phyloP scores from a whole-genome alignment of 805 yeast genomes.

The Ogataea angusta region DNA sequence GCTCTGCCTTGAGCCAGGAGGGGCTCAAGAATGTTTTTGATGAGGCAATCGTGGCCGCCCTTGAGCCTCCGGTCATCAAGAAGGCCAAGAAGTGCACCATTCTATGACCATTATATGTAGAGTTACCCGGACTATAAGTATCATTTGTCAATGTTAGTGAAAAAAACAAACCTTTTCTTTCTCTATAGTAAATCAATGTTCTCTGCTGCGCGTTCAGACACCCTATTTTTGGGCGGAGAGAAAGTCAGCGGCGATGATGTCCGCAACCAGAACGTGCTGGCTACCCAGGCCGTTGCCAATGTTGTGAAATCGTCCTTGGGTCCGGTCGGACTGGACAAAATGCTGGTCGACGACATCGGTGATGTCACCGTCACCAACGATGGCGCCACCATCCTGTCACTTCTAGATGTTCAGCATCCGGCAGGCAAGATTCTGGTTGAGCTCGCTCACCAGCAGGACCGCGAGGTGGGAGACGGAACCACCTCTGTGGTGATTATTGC shows the following conservation, averaged over 20 bases:
- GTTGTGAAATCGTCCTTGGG: slow-evolving; percentile 91
- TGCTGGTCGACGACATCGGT: slow-evolving; percentile 98
- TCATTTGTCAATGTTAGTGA: background rate
- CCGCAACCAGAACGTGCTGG: slow-evolving; percentile 92
- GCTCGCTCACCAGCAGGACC: slow-evolving; percentile 96
- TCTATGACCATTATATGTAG: slow-evolving; percentile 41
- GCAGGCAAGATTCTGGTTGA: slow-evolving; percentile 97
- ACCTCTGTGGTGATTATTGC: slow-evolving; percentile 97
- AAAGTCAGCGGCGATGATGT: slow-evolving; percentile 94
- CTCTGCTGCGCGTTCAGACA: slow-evolving; percentile 83
- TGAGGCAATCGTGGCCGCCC: slow-evolving; percentile 96
- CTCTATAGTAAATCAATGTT: slow-evolving; percentile 39
- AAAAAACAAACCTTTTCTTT: slow-evolving; percentile 3
- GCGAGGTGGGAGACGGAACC: slow-evolving; percentile 98
- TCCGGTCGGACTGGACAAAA: slow-evolving; percentile 97
- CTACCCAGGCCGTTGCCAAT: slow-evolving; percentile 83
- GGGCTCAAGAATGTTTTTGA: slow-evolving; percentile 98
- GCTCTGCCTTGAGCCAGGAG: slow-evolving; percentile 95
- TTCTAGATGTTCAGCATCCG: slow-evolving; percentile 96
- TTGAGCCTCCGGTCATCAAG: slow-evolving; percentile 91
- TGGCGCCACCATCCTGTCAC: slow-evolving; percentile 91
- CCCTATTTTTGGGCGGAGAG: slow-evolving; percentile 93
- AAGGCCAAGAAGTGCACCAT: slow-evolving; percentile 82
- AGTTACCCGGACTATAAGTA: slow-evolving; percentile 9
- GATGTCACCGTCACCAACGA: slow-evolving; percentile 98